Evolutionary conservation across 208 protist species (phyloP).

Genomic region (Leishmania amazonensis): DNA sequence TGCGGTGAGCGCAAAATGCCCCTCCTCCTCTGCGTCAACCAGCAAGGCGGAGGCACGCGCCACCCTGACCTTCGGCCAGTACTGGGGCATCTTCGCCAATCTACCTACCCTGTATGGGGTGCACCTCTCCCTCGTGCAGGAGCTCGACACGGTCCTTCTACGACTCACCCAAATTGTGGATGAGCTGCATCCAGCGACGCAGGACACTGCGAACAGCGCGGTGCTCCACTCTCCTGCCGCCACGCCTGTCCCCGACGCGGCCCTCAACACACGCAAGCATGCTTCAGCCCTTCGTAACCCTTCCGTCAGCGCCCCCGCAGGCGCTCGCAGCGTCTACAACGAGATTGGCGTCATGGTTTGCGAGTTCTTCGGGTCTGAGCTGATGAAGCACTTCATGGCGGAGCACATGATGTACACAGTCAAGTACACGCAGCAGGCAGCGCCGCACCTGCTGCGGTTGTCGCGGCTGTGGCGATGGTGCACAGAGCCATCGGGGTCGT

Average conservation of each 20-base stretch:
- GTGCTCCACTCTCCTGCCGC: neutral
- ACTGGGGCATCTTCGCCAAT: slow-evolving; percentile 81
- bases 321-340: slow-evolving; percentile 21
- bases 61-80: slow-evolving; percentile 43
- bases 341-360: slow-evolving; percentile 39
- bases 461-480: slow-evolving; percentile 55
- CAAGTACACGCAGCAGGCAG: slow-evolving; percentile 64
- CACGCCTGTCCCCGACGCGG: neutral
- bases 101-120: slow-evolving; percentile 51
- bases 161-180: slow-evolving; percentile 40
- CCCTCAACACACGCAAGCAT: slow-evolving; percentile 10
- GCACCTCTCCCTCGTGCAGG: slow-evolving; percentile 48
- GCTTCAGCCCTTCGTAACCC: slow-evolving; percentile 10
- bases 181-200: slow-evolving; percentile 26
- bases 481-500: neutral
- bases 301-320: neutral
- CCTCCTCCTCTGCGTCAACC: neutral
- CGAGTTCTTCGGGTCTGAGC: slow-evolving; percentile 41
- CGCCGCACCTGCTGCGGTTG: slow-evolving; percentile 57
- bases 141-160: slow-evolving; percentile 42
- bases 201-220: neutral
- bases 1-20: neutral
- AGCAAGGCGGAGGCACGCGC: neutral
- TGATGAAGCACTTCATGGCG: slow-evolving; percentile 64
- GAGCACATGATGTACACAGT: slow-evolving; percentile 85